Percentiles rank a stretch among this genome's conserved stretches.
These are phyloP conservation scores for Nemophila menziesii DNA, from an alignment of 257 asterid genomes.

Conservation along the genomic window DNA sequence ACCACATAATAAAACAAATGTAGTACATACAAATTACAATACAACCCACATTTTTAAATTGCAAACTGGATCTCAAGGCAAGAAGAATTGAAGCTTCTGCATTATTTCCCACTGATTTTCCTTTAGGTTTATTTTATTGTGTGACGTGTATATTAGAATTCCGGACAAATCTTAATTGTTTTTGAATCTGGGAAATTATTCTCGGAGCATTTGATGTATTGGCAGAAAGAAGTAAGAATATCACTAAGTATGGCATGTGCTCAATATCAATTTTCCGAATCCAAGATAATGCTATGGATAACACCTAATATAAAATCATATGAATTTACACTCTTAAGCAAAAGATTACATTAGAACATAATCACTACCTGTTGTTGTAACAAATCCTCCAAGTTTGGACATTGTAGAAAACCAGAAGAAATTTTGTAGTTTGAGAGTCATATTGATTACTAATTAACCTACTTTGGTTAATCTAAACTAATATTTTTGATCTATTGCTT, in stretches of 20 bases:
- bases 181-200: slow-evolving; percentile 59
- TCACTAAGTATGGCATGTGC: slow-evolving; percentile 73
- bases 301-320: slow-evolving; percentile 33
- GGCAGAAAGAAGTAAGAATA: slow-evolving; percentile 63
- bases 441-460: too few species aligned
- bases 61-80: slow-evolving; percentile 68
- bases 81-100: slow-evolving; percentile 56
- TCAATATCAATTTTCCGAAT: slow-evolving; percentile 64
- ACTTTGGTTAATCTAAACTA: too few species aligned
- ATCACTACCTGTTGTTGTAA: slow-evolving; percentile 57
- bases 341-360: not conserved
- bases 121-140: slow-evolving; percentile 50
- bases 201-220: slow-evolving; percentile 57
- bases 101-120: slow-evolving; percentile 42
- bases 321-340: not conserved
- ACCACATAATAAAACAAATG: not conserved
- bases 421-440: too few species aligned
- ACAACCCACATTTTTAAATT: slow-evolving; percentile 57
- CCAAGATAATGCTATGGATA: slow-evolving; percentile 61
- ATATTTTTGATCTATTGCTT: too few species aligned
- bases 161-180: slow-evolving; percentile 55
- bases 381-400: slow-evolving; percentile 63
- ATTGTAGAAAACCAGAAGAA: too few species aligned
- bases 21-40: slow-evolving; percentile 6
- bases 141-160: slow-evolving; percentile 24